Evolutionary conservation across 768 basidiomycete genomes (phyloP), one percentile per base, ranked within the genome.

Genomic region (Rhodotorula paludigena): DNA sequence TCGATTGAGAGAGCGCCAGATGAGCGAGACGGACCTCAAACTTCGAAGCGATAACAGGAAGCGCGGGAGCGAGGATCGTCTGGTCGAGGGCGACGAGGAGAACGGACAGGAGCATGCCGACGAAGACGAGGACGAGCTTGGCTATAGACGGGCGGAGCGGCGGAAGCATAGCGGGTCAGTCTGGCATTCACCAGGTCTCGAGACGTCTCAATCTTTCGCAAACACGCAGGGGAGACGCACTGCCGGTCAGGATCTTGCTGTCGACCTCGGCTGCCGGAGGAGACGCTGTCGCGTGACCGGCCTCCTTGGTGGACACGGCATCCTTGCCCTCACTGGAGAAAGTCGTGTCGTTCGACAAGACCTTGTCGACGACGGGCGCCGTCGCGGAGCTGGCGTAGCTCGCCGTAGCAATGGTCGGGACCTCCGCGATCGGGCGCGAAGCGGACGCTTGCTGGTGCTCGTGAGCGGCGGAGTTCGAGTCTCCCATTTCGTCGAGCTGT

Each of bases 41-140:
- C 23, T 47, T 44, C 25, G 18, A 38, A 8, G 69, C 64, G 42
- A 71, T 71, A 30, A 71, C 57, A 1, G 69, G 69, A 2, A 71
- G 58, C 4, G 69, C 69, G 7, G 60, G 60, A 2, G 60, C 48
- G 3, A 44, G 52, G 6, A 48, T 32, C 11, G 39, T 64, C 58
- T 74, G 73, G 47, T 74, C 74, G 18, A 73, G 70, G 1, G 69
- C 72, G 65, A 75, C 72, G 11, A 51, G 36, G 21, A 64, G 39
- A 10, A 49, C 52, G 3, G 61, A 63, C 14, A 53, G 52, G 20
- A 60, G 49, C 60, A 61, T 57, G 28, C 54, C 63, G n/a, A 18
- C 5, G 25, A 60, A 69, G n/a, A 64, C 60, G 28, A 65, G 45
- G 2, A 20, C 58, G 48, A 69, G 66, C 38, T 56, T 60, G 39